phyloP scores from a whole-genome alignment of 2,329 filamentous ascomycete species.

The Lojkania enalia region DNA sequence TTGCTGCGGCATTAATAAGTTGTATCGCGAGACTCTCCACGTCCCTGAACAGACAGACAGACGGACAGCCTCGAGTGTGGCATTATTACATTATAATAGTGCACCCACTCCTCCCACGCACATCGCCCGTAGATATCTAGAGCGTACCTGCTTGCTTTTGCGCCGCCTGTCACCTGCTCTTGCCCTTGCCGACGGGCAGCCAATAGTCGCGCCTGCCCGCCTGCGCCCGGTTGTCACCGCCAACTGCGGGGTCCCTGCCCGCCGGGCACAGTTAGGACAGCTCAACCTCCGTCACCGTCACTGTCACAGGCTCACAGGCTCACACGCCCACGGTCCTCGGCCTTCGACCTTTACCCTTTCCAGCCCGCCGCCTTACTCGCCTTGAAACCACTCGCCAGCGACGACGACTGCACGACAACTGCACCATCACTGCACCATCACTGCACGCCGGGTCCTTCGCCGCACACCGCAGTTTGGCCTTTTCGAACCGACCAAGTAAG shows the following conservation, averaged over 20 bases:
- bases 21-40: not conserved
- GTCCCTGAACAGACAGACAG: not conserved
- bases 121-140: not conserved
- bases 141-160: slow-evolving; percentile 23
- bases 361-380: slow-evolving; percentile 13
- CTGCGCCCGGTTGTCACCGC: slow-evolving; percentile 39
- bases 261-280: slow-evolving; percentile 15
- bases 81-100: slow-evolving; percentile 9
- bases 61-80: slow-evolving; percentile 3
- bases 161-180: slow-evolving; percentile 6
- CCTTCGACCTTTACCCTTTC: too few species aligned
- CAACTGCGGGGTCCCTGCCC: slow-evolving; percentile 22
- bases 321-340: too few species aligned
- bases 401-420: too few species aligned
- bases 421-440: not conserved
- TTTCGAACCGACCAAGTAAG: slow-evolving; percentile 11
- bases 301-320: too few species aligned
- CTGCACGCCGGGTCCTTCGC: slow-evolving; percentile 8
- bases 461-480: slow-evolving; percentile 9
- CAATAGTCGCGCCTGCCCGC: slow-evolving; percentile 4
- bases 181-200: not conserved
- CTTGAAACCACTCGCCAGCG: slow-evolving; percentile 14
- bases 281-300: slow-evolving; percentile 30
- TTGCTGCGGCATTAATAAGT: slow-evolving; percentile 6
- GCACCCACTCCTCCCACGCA: slow-evolving; percentile 4